Conservation (phyloP, 257 asterid species). For the Cruciata laevipes region DNA sequence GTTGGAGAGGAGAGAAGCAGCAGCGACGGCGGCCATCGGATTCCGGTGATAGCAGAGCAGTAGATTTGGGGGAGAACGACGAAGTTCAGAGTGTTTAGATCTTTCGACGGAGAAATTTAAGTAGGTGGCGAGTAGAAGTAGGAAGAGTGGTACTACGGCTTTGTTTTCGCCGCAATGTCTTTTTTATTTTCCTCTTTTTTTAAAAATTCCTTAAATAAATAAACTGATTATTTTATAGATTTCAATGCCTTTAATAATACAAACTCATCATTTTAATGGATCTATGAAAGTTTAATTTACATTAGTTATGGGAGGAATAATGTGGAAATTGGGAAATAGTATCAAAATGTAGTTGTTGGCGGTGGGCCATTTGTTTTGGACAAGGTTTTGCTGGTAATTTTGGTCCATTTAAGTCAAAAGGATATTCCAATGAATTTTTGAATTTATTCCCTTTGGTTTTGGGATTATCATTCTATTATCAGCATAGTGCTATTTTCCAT, state of each 20-base stretch:
- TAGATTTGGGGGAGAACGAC: slow-evolving; percentile 7
- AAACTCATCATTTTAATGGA: neutral
- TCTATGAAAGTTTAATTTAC: neutral
- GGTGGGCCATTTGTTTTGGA: too few relatives aligned
- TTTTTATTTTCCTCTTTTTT: neutral
- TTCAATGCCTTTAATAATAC: neutral
- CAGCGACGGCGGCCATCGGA: slow-evolving; percentile 26
- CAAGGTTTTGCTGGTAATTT: neutral
- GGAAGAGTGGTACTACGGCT: slow-evolving; percentile 6
- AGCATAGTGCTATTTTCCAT: too few relatives aligned
- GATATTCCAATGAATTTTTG: slow-evolving; percentile 1
- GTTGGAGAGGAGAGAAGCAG: slow-evolving; percentile 28
- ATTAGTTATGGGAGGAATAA: neutral
- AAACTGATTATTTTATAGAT: neutral
- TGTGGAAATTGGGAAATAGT: neutral
- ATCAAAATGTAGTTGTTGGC: neutral
- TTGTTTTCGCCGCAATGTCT: slow-evolving; percentile 9
- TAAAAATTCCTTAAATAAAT: neutral
- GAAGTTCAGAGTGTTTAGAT: slow-evolving; percentile 16
- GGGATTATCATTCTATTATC: neutral
- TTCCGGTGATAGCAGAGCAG: slow-evolving; percentile 6
- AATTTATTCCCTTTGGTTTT: neutral
- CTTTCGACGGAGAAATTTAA: slow-evolving; percentile 8
- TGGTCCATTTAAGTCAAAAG: neutral
- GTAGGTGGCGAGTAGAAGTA: neutral